These are phyloP conservation scores for Apophysomyces sp. DNA, from an alignment of 371 early-diverging fungal genomes.

Conservation along the genomic window DNA sequence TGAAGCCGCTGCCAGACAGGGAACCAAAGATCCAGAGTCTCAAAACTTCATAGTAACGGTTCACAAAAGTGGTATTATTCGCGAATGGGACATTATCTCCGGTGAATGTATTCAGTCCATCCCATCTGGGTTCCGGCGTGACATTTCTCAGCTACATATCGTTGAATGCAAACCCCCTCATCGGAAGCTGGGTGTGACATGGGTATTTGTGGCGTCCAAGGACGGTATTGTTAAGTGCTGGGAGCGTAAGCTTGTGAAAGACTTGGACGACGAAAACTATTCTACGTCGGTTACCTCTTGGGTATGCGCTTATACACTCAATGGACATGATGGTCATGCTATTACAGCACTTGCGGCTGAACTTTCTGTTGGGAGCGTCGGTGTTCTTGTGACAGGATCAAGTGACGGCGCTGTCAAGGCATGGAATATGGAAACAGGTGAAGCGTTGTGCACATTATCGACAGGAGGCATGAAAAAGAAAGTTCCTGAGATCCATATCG, in stretches of 20 bases:
- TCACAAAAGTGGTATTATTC: conserved; percentile 29
- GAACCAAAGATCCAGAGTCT: background rate
- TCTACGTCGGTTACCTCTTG: conserved; percentile 10
- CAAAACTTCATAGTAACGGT: conserved; percentile 34
- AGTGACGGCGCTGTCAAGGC: conserved; percentile 77
- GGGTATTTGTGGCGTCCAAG: conserved; percentile 32
- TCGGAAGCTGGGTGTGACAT: conserved; percentile 23
- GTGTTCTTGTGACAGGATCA: conserved; percentile 67
- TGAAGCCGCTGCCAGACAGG: conserved; percentile 24
- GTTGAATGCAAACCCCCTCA: conserved; percentile 20
- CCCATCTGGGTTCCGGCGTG: conserved; percentile 17
- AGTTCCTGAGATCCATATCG: conserved; percentile 12
- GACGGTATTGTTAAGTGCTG: conserved; percentile 37
- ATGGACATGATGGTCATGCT: conserved; percentile 15
- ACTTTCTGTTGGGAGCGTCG: conserved; percentile 27
- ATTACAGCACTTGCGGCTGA: conserved; percentile 30
- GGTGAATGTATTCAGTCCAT: conserved; percentile 35
- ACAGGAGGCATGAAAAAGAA: conserved; percentile 13
- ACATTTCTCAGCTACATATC: conserved; percentile 22
- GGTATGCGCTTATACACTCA: conserved; percentile 25
- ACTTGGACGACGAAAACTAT: conserved; percentile 1
- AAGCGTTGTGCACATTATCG: conserved; percentile 36
- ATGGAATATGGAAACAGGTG: conserved; percentile 76
- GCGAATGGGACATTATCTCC: conserved; percentile 37
- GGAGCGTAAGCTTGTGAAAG: conserved; percentile 25